Evolutionary conservation across 169 alveolate genomes (phyloP), one percentile per base, ranked within the genome.

Genomic region (Cryptosporidium tyzzeri): DNA sequence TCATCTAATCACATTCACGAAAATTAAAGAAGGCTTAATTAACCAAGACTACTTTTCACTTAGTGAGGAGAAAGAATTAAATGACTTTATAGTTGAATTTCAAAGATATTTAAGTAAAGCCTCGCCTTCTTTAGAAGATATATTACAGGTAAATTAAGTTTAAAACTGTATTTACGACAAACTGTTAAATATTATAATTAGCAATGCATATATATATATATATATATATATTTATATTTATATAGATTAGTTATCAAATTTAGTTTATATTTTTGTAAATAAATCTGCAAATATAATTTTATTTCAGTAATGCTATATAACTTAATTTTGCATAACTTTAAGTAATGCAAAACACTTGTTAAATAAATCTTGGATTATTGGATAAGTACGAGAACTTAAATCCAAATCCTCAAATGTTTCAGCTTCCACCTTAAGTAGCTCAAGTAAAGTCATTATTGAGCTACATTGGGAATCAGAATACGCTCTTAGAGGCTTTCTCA

Each of bases 391-490:
- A 8, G 39, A 37, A 80, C 14, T 44, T 12, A 41, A 33, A 59
- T 80, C 50, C 14, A 59, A 29, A 35, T 62, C 68, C 35, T 48
- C 44, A 41, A 80, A 80, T 65, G 62, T 62, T 7, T 53, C 62
- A 5, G 70, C 55, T 33, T 59, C 73, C 0, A 41, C 26, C 23
- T n/a, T 41, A 6, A 65, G 35, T 44, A 44, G 14, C 23, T 80
- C 89, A 14, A 80, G 48, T 44, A 2, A n/a, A 44, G 7, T 5
- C 2, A 8, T 18, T 37, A 80, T 80, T 23, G 14, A 26, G 35
- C 26, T 21, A 33, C 65, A 62, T 14, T 80, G 89, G 8, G 59
- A 37, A 21, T 35, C 74, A 16, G 89, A 62, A 23, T 80, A 80
- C 23, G 62, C 12, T n/a, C 89, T 12, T 23, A 6, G 45, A 7